A percentile compares a stretch with the other conserved stretches of the same genome.
phyloP scores from a whole-genome alignment of 371 early-diverging fungal genomes.

The Capillidium rhysosporum region DNA sequence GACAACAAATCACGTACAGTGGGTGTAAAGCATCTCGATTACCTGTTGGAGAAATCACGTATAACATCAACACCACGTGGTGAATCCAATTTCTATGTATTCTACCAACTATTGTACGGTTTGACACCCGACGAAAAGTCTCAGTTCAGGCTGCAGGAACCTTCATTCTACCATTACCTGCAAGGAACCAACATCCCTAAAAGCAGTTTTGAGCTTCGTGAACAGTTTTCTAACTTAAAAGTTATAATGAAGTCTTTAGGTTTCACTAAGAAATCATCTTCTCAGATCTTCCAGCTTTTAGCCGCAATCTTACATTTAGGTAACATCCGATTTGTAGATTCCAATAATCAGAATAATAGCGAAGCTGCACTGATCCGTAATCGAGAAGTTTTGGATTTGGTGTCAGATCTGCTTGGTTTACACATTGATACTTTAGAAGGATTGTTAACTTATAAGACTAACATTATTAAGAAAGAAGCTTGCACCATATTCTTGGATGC shows the following conservation, averaged over 20 bases:
- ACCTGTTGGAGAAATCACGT: conserved; percentile 73
- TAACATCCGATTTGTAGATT: conserved; percentile 64
- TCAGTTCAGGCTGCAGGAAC: conserved; percentile 25
- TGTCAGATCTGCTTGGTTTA: conserved; percentile 72
- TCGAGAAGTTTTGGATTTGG: conserved; percentile 49
- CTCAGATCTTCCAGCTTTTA: conserved; percentile 64
- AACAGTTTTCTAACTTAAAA: conserved; percentile 47
- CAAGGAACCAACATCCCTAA: conserved; percentile 13
- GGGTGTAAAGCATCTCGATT: conserved; percentile 78
- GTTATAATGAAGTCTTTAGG: conserved; percentile 61
- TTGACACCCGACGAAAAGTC: conserved; percentile 29
- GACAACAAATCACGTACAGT: conserved; percentile 66
- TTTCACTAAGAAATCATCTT: conserved; percentile 53
- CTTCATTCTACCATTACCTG: conserved; percentile 27
- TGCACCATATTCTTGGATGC: conserved; percentile 71
- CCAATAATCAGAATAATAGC: conserved; percentile 25
- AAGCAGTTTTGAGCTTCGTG: conserved; percentile 10
- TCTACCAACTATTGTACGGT: conserved; percentile 61
- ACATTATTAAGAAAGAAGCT: conserved; percentile 51
- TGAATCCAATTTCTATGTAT: conserved; percentile 80
- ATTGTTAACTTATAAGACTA: conserved; percentile 61
- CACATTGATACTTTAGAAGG: conserved; percentile 55
- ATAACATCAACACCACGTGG: conserved; percentile 27
- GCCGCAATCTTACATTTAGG: conserved; percentile 81
- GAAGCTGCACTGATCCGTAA: conserved; percentile 59